Evolutionary conservation across 169 alveolate genomes (phyloP).

Genomic region (Eimeria nieschulzi): DNA sequence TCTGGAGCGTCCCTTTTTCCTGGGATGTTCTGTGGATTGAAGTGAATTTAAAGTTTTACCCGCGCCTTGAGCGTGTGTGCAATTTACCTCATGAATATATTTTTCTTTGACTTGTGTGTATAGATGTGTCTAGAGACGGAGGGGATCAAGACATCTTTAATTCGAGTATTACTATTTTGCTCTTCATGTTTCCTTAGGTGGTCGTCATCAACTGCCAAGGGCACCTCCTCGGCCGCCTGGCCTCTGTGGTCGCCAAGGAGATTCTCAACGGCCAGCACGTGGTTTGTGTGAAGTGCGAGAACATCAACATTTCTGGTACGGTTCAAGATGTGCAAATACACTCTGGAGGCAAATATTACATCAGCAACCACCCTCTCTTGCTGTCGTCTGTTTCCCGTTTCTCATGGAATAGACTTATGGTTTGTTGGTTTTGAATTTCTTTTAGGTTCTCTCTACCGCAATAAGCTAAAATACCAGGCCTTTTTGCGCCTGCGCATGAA

Average conservation of each 20-base stretch:
- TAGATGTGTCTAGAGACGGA: too few relatives aligned
- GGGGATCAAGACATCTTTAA: too few relatives aligned
- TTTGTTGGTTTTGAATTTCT: background rate
- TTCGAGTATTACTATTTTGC: background rate
- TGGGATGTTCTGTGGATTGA: too few relatives aligned
- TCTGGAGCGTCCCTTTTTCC: too few relatives aligned
- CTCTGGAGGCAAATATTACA: background rate
- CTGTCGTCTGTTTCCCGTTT: background rate
- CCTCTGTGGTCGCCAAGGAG: slow-evolving; percentile 98
- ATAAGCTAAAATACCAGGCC: slow-evolving; percentile 91
- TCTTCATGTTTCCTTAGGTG: slow-evolving; percentile 75
- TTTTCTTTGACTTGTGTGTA: too few relatives aligned
- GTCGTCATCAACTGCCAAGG: slow-evolving; percentile 98
- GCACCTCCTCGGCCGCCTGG: slow-evolving; percentile 98
- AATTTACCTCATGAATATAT: too few relatives aligned
- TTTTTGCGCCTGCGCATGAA: slow-evolving; percentile 95
- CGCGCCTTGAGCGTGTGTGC: too few relatives aligned
- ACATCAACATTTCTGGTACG: slow-evolving; percentile 94
- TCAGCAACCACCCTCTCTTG: background rate
- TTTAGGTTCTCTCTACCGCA: slow-evolving; percentile 73
- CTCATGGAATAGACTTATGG: background rate
- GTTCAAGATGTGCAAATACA: slow-evolving; percentile 84
- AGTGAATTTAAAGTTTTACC: too few relatives aligned
- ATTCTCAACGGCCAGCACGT: slow-evolving; percentile 97
- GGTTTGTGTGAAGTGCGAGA: slow-evolving; percentile 96